phyloP scores from a whole-genome alignment of 371 early-diverging fungal genomes.

The Mortierella sp. region DNA sequence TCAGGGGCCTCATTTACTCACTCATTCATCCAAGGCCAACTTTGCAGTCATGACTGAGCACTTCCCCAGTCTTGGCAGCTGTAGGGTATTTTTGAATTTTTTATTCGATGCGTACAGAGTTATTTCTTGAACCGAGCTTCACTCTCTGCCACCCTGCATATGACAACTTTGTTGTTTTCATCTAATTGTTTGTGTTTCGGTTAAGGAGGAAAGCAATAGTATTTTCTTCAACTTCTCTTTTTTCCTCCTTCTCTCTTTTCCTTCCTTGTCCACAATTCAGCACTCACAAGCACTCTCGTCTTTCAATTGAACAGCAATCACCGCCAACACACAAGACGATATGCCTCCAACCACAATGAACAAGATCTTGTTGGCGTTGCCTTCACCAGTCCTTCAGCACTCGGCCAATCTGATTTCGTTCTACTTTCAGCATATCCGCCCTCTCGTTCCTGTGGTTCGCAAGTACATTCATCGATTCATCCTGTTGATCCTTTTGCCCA shows the following conservation, averaged over 20 bases:
- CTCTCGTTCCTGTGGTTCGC: conserved; percentile 29
- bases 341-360: conserved; percentile 53
- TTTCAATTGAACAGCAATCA: not conserved
- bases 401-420: conserved; percentile 53
- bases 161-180: not conserved
- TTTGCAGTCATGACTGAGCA: not conserved
- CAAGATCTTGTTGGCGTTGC: conserved; percentile 42
- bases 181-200: not conserved
- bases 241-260: not conserved
- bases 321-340: not conserved
- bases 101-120: not conserved
- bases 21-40: not conserved
- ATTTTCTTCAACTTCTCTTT: not conserved
- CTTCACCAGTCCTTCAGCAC: conserved; percentile 42
- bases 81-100: no score
- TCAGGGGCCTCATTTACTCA: no score
- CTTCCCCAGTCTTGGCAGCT: not conserved
- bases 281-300: not conserved
- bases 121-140: not conserved
- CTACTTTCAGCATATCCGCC: conserved; percentile 53
- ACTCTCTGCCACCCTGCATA: not conserved
- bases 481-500: conserved; percentile 39
- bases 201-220: not conserved
- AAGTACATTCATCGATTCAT: conserved; percentile 42
- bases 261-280: no score